Evolutionary conservation across 176 grass and related monocot species (phyloP).

Genomic region (Musa acuminata): DNA sequence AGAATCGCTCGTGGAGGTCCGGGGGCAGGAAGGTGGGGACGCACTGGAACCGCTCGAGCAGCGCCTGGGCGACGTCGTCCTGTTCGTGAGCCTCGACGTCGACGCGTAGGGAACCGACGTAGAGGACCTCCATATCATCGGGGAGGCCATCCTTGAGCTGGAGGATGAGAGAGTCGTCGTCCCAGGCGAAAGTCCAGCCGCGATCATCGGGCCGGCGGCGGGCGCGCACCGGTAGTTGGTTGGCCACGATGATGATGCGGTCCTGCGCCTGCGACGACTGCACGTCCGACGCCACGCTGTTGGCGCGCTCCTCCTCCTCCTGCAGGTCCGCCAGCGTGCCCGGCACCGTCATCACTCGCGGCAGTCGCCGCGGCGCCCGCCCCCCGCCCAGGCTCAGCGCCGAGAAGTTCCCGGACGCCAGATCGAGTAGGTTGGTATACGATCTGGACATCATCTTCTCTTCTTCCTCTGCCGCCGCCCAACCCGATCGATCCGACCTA

Average conservation of each 20-base stretch:
- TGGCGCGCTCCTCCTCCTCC: constrained; percentile 36
- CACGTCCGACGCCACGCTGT: constrained; percentile 45
- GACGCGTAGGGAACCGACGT: constrained; percentile 55
- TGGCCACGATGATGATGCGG: constrained; percentile 58
- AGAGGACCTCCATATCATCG: constrained; percentile 72
- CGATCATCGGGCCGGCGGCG: constrained; percentile 31
- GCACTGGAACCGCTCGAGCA: constrained; percentile 53
- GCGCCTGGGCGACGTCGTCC: constrained; percentile 53
- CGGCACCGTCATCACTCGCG: constrained; percentile 39
- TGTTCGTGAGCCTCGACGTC: constrained; percentile 43
- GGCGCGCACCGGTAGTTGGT: constrained; percentile 42
- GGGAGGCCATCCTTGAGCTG: constrained; percentile 66
- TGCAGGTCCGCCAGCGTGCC: constrained; percentile 34
- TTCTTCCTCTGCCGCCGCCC: background rate
- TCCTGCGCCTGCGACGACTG: constrained; percentile 39
- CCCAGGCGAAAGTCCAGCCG: constrained; percentile 45
- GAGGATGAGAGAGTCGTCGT: constrained; percentile 59
- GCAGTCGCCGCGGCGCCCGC: constrained; percentile 28
- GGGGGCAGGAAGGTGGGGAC: constrained; percentile 57
- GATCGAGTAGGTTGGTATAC: constrained; percentile 54
- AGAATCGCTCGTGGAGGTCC: constrained; percentile 47
- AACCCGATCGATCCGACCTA: no score
- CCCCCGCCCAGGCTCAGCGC: constrained; percentile 30
- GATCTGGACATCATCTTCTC: constrained; percentile 48
- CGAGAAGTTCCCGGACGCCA: constrained; percentile 53